Conservation (phyloP, 2,329 filamentous ascomycete species). For the Stenocarpella maydis region DNA sequence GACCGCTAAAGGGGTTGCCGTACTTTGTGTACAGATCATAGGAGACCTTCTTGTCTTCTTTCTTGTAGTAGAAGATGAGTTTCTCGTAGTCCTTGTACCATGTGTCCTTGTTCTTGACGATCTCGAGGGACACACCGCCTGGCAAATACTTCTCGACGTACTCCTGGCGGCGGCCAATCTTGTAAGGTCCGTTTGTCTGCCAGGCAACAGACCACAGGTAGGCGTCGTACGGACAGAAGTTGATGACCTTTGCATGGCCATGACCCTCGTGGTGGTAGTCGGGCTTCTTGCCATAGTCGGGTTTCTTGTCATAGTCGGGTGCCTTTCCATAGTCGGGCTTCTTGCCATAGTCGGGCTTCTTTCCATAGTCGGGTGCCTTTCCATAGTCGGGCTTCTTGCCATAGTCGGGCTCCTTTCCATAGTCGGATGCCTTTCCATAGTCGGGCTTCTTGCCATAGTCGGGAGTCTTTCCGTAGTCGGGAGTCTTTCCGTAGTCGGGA, state of each 20-base stretch:
- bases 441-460: neutral
- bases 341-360: neutral
- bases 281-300: neutral
- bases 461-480: too few species aligned
- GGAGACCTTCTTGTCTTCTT: conserved; percentile 1
- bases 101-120: conserved; percentile 20
- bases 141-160: conserved; percentile 28
- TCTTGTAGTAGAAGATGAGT: conserved; percentile 33
- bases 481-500: neutral
- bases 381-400: neutral
- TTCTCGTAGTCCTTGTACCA: conserved; percentile 27
- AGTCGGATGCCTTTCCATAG: neutral
- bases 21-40: conserved; percentile 32
- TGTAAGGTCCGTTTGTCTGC: conserved; percentile 31
- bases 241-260: conserved; percentile 30
- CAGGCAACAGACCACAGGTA: conserved; percentile 32
- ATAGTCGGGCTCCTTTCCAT: neutral
- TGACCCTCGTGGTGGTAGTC: neutral
- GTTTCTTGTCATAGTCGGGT: neutral
- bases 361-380: neutral
- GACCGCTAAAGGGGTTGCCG: conserved; percentile 28
- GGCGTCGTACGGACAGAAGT: conserved; percentile 29
- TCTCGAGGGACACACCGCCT: conserved; percentile 30
- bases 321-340: neutral
- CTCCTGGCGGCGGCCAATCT: conserved; percentile 29